Evolutionary conservation across 2,329 filamentous ascomycete genomes (phyloP), one percentile per base, ranked within the genome.

Genomic region (Trichoderma arundinaceum): DNA sequence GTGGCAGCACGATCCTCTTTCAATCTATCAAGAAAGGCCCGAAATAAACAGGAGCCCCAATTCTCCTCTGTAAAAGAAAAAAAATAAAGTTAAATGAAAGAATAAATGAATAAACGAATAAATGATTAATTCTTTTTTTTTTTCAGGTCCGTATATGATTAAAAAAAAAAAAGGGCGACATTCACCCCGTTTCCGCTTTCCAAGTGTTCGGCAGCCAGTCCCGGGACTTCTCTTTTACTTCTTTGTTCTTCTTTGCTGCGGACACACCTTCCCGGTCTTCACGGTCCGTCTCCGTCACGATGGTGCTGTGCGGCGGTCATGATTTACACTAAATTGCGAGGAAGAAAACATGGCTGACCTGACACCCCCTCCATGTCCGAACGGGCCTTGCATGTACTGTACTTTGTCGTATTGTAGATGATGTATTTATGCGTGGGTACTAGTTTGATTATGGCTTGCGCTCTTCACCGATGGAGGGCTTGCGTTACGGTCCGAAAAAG

Each of bases 401-500:
- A 56, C 38, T 43, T 43, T 13, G 39, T 22, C 17, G 13, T n/a
- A 12, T n/a, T 56, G 54, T 43, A 58, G 39, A 48, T 49, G 41
- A 48, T 59, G 56, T 59, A 48, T 48, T 49, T 59, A 19, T 44
- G 22, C 39, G 54, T n/a, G 53, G 15, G 9, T 1, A 38, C 39
- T 58, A 58, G 54, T 33, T 44, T 6, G 39, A 58, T 58, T 43
- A 33, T 44, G 52, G 38, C 38, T 57, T 57, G 39, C n/a, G 7
- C 28, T 4, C 9, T 33, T 32, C 22, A 43, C 38, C 38, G 39
- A 57, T 57, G 53, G 41, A 12, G 43, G 54, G 41, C 43, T 59
- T 38, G 56, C 56, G 43, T 59, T 48, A 48, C 56, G 32, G 56
- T 59, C 56, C 56, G 43, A 48, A 48, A 41, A 54, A 35, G 15